These are phyloP conservation scores for Naganishia onofrii DNA, from an alignment of 768 basidiomycete genomes.

Conservation along the genomic window DNA sequence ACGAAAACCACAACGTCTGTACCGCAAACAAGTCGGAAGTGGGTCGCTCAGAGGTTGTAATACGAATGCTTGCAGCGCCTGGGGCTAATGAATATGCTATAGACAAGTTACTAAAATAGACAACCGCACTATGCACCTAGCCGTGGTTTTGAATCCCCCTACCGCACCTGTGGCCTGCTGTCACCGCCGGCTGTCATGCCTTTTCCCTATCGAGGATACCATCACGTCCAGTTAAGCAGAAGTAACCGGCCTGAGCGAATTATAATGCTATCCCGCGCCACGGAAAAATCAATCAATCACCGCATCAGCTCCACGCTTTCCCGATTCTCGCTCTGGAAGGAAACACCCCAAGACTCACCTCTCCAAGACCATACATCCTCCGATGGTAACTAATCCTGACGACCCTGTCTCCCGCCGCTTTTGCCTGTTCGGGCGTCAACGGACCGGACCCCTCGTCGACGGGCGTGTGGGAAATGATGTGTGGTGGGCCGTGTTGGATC, in stretches of 20 bases:
- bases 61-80: too few relatives aligned
- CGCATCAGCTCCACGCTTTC: background rate
- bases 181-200: too few relatives aligned
- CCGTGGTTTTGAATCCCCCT: too few relatives aligned
- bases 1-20: too few relatives aligned
- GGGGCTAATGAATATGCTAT: too few relatives aligned
- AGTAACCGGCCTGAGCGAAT: conserved; percentile 28
- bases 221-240: background rate
- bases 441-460: conserved; percentile 46
- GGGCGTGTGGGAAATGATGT: conserved; percentile 79
- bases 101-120: too few relatives aligned
- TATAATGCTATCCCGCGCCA: conserved; percentile 28
- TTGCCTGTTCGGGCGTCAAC: conserved; percentile 46
- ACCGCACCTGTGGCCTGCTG: too few relatives aligned
- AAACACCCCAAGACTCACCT: conserved; percentile 60
- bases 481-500: conserved; percentile 75
- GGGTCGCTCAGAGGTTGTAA: too few relatives aligned
- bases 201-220: too few relatives aligned
- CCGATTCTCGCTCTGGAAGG: background rate
- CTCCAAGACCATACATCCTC: conserved; percentile 90
- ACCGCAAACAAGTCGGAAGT: too few relatives aligned
- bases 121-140: too few relatives aligned
- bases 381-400: conserved; percentile 87
- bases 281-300: background rate
- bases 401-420: conserved; percentile 52